Conservation (phyloP, 345 rosid species). For the Mercurialis annua region DNA sequence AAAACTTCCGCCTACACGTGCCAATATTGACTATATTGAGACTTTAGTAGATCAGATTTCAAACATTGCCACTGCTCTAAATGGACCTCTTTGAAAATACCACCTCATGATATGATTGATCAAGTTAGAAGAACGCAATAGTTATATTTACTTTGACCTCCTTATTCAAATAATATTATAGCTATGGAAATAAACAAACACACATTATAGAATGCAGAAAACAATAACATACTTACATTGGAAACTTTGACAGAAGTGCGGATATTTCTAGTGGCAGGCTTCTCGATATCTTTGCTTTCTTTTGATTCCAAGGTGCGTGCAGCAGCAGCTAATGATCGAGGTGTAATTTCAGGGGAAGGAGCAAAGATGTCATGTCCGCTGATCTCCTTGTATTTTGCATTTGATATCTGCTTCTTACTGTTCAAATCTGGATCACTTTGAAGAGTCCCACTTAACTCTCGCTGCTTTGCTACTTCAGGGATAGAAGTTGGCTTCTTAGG, state of each 20-base stretch:
- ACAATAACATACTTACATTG: slow-evolving; percentile 45
- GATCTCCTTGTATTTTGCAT: slow-evolving; percentile 30
- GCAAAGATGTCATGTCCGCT: slow-evolving; percentile 34
- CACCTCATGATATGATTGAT: background rate
- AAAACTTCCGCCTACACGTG: background rate
- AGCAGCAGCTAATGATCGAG: slow-evolving; percentile 34
- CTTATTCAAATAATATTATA: background rate
- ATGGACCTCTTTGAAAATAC: background rate
- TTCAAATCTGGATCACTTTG: slow-evolving; percentile 19
- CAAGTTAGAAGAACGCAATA: background rate
- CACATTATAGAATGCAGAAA: slow-evolving; percentile 1
- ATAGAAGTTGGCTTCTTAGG: slow-evolving; percentile 30
- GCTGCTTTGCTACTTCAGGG: slow-evolving; percentile 31
- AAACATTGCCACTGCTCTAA: background rate
- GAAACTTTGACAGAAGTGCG: slow-evolving; percentile 74
- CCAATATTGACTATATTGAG: background rate
- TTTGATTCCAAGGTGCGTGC: slow-evolving; percentile 46
- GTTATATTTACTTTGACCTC: background rate
- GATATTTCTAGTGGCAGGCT: slow-evolving; percentile 63
- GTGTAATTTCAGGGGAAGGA: slow-evolving; percentile 20
- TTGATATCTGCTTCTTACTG: slow-evolving; percentile 26
- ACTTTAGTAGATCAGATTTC: background rate
- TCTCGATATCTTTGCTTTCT: slow-evolving; percentile 58
- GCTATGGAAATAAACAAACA: background rate
- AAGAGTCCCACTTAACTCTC: slow-evolving; percentile 29